phyloP scores from a whole-genome alignment of 2,329 filamentous ascomycete genomes.

The Ophiostoma tasmaniense region DNA sequence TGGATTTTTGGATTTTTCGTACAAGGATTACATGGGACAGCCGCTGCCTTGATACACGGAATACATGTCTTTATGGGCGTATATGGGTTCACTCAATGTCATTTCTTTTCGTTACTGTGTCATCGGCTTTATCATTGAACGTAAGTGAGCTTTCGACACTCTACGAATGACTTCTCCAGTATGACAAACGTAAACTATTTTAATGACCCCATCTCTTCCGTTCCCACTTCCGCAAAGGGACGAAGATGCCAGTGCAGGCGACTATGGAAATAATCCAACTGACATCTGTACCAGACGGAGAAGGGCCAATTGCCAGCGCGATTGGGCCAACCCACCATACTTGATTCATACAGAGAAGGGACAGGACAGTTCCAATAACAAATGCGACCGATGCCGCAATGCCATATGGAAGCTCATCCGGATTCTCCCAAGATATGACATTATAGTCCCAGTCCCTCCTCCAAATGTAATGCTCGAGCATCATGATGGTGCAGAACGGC shows the following conservation, averaged over 20 bases:
- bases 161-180: background rate
- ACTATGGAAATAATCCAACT: background rate
- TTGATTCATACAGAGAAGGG: slow-evolving; percentile 4
- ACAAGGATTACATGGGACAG: slow-evolving; percentile 4
- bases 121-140: background rate
- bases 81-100: background rate
- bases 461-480: slow-evolving; percentile 1
- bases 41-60: background rate
- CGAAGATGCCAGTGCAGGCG: background rate
- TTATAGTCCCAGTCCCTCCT: background rate
- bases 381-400: background rate
- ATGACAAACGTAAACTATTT: background rate
- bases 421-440: background rate
- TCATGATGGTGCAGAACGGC: background rate
- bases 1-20: slow-evolving; percentile 5
- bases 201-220: background rate
- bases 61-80: background rate
- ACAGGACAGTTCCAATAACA: background rate
- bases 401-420: background rate
- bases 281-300: background rate
- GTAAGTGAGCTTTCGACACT: background rate
- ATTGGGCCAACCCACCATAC: slow-evolving; percentile 8
- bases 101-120: background rate
- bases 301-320: background rate
- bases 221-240: background rate